phyloP scores from a whole-genome alignment of 495 filamentous ascomycete species.

The Trichocladium uniseriatum region DNA sequence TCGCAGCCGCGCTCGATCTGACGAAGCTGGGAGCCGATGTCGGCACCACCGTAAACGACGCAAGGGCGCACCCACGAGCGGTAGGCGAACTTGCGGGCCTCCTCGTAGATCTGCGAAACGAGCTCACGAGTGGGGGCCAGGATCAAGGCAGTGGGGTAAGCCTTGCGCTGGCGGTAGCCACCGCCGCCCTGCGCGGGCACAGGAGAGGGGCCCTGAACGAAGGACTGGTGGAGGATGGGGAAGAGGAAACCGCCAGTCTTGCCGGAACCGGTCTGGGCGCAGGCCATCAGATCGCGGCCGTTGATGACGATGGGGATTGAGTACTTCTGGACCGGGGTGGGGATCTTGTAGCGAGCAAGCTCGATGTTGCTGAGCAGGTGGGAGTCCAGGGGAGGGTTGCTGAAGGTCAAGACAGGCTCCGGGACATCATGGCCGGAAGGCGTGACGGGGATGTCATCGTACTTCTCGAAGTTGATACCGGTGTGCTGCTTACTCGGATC shows the following conservation, averaged over 20 bases:
- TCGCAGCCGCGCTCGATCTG: slow-evolving; percentile 97
- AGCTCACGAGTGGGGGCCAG: slow-evolving; percentile 94
- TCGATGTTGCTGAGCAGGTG: slow-evolving; percentile 87
- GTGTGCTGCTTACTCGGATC: slow-evolving; percentile 91
- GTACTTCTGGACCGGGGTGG: slow-evolving; percentile 96
- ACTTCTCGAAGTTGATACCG: slow-evolving; percentile 99
- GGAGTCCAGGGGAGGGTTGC: slow-evolving; percentile 86
- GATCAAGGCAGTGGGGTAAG: slow-evolving; percentile 90
- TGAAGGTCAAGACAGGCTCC: slow-evolving; percentile 82
- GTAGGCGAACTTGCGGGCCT: slow-evolving; percentile 95
- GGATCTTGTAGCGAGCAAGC: slow-evolving; percentile 84
- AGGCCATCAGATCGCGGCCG: slow-evolving; percentile 96
- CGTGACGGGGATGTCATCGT: slow-evolving; percentile 97
- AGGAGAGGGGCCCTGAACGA: slow-evolving; percentile 71
- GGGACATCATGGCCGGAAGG: slow-evolving; percentile 91
- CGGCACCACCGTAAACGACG: slow-evolving; percentile 97
- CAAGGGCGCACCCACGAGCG: slow-evolving; percentile 98
- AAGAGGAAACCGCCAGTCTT: slow-evolving; percentile 99
- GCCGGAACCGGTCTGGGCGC: slow-evolving; percentile 96
- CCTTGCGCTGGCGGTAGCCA: slow-evolving; percentile 83
- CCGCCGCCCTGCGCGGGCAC: slow-evolving; percentile 52
- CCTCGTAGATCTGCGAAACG: slow-evolving; percentile 96
- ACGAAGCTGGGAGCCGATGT: slow-evolving; percentile 92
- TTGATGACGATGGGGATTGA: slow-evolving; percentile 95
- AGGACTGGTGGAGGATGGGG: slow-evolving; percentile 94